phyloP scores from a whole-genome alignment of 2,329 filamentous ascomycete species.

The Xylaria sp. region DNA sequence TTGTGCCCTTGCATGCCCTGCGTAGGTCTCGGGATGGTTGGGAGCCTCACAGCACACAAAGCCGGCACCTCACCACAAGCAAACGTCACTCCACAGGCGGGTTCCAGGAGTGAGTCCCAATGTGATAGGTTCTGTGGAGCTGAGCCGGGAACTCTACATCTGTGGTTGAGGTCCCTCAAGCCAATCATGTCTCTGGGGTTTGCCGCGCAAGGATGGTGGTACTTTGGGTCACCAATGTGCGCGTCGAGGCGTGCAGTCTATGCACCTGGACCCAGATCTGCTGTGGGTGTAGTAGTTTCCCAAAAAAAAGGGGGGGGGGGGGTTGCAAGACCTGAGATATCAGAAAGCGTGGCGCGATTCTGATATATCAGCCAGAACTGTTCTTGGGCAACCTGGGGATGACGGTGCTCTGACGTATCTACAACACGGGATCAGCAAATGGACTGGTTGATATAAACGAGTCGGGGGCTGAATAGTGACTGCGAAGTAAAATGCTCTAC shows the following conservation, averaged over 20 bases:
- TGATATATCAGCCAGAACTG: slow-evolving; percentile 5
- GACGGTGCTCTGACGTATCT: slow-evolving; percentile 18
- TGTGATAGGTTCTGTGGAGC: not conserved
- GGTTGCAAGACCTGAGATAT: not conserved
- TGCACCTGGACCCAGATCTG: slow-evolving; percentile 3
- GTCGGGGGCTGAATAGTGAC: slow-evolving; percentile 9
- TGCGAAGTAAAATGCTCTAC: slow-evolving; percentile 13
- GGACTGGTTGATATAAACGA: slow-evolving; percentile 22
- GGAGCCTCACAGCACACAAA: not conserved
- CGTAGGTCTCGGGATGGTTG: not conserved
- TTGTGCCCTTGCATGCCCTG: slow-evolving; percentile 1
- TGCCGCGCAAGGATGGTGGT: not conserved
- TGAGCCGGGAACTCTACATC: not conserved
- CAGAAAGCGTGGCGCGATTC: slow-evolving; percentile 4
- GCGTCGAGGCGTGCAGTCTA: not conserved
- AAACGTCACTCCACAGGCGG: not conserved
- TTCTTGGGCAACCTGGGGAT: slow-evolving; percentile 15
- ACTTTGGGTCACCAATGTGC: not conserved
- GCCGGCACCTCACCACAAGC: not conserved
- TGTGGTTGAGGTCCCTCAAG: not conserved
- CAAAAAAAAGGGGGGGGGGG: not conserved
- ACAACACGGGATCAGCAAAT: slow-evolving; percentile 18
- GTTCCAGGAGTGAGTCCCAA: not conserved
- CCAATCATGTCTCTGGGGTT: not conserved
- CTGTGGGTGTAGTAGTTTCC: slow-evolving; percentile 4